Evolutionary conservation across 768 basidiomycete genomes (phyloP).

Genomic region (Naganishia friedmannii): DNA sequence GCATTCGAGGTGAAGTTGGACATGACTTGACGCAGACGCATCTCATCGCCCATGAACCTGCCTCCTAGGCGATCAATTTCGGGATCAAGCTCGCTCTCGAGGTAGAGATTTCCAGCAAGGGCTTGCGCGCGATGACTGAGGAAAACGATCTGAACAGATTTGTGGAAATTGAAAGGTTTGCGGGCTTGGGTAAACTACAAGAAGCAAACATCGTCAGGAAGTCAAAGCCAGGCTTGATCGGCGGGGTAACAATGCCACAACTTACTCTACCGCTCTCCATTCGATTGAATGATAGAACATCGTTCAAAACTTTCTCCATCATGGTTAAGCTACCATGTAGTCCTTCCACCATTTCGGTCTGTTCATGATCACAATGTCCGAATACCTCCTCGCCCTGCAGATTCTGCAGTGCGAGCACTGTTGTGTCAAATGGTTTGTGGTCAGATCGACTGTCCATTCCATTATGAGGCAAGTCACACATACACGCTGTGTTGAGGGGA

Average conservation of each 20-base stretch:
- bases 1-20: conserved; percentile 71
- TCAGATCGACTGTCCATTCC: background rate
- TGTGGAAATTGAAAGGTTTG: conserved; percentile 57
- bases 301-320: conserved; percentile 54
- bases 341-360: conserved; percentile 87
- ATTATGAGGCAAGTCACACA: background rate
- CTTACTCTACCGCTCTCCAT: conserved; percentile 50
- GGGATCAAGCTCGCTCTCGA: conserved; percentile 67
- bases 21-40: conserved; percentile 72
- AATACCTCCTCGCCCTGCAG: conserved; percentile 76
- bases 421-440: conserved; percentile 36
- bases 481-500: conserved; percentile 57
- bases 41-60: conserved; percentile 72
- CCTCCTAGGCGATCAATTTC: conserved; percentile 55
- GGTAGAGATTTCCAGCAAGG: conserved; percentile 56
- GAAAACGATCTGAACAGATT: conserved; percentile 54
- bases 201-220: conserved; percentile 54
- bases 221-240: conserved; percentile 4
- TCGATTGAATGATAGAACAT: conserved; percentile 50
- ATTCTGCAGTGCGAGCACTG: conserved; percentile 80
- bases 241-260: background rate
- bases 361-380: conserved; percentile 58
- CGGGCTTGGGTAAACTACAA: conserved; percentile 60
- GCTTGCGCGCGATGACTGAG: conserved; percentile 51
- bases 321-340: conserved; percentile 47